Base-by-base conservation (phyloP, 345 rosid genomes). In the Ceriops decandra region DNA sequence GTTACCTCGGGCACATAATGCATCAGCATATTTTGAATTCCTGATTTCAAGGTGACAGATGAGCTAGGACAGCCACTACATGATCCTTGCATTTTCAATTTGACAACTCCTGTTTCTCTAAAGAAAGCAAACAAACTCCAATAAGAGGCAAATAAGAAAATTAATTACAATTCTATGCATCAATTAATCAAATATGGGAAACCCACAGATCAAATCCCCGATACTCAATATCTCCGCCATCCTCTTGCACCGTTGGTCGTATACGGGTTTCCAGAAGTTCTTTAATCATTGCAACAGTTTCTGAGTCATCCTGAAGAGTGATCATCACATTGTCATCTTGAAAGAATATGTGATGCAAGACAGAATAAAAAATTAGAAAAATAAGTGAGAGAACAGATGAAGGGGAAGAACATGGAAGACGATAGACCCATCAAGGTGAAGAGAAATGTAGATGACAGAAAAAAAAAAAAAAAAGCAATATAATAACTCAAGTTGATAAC, bases 21-120 rank as follows among this genome's bases (percentile, higher is more conserved):
- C 99, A 95, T 95, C 69, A 95, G 79, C 99, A 95, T 95, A 82
- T 91, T 95, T 66, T 95, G 98, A 47, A 95, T 95, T 67, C 98
- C 98, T 65, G 98, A 95, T 85, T 95, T 95, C 83, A 95, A 74
- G 62, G 99, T 95, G 73, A 95, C 98, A 22, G 99, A 85, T 62
- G 98, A 95, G 78, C 97, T 95, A 22, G 98, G 99, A 79, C 99
- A 95, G 70, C 99, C 99, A 54, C 98, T 95, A 79, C 99, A 95
- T 36, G 98, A 97, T 77, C 98, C 96, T 84, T 95, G 98, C 99
- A 95, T 91, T 72, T 80, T 74, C 85, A 95, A 83, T 82, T 87
- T 95, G 72, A 95, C 98, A 60, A 87, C 70, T 66, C 98, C 96
- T 36, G 92, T 91, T 75, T 95, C 96, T 66, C 97, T 95, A 57